Conservation (phyloP, 768 basidiomycete species). For the Favolaschia claudopus region DNA sequence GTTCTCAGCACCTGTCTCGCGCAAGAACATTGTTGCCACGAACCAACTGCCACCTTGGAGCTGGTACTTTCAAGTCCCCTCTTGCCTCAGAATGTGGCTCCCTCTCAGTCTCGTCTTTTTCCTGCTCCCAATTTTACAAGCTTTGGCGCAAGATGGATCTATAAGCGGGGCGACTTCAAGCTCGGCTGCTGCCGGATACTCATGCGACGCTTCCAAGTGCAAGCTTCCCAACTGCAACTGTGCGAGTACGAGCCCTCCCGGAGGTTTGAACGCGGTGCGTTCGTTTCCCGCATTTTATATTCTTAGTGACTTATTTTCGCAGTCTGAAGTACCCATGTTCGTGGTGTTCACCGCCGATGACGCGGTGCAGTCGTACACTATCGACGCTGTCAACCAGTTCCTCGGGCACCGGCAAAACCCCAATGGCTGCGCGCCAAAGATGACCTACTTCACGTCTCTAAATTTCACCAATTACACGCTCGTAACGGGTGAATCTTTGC, state of each 20-base stretch:
- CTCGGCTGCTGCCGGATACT: conserved; percentile 67
- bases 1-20: no score
- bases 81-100: no score
- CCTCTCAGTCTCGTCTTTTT: no score
- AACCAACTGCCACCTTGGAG: no score
- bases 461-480: conserved; percentile 80
- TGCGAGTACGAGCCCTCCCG: conserved; percentile 76
- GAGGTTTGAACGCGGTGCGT: conserved; percentile 70
- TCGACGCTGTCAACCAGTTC: conserved; percentile 78
- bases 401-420: conserved; percentile 77
- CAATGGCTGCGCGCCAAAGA: conserved; percentile 76
- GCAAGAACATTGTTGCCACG: no score
- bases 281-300: neutral
- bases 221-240: conserved; percentile 76
- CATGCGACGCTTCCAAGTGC: conserved; percentile 71
- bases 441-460: conserved; percentile 79
- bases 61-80: no score
- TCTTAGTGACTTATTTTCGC: conserved; percentile 10
- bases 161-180: conserved; percentile 63
- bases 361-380: conserved; percentile 79
- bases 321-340: conserved; percentile 71
- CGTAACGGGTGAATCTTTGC: conserved; percentile 55
- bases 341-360: conserved; percentile 81
- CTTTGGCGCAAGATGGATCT: no score
- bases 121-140: no score